A percentile compares a stretch with the other conserved stretches of the same genome.
These are phyloP conservation scores for Steccherinum ochraceum DNA, from an alignment of 768 basidiomycete genomes.

Conservation along the genomic window DNA sequence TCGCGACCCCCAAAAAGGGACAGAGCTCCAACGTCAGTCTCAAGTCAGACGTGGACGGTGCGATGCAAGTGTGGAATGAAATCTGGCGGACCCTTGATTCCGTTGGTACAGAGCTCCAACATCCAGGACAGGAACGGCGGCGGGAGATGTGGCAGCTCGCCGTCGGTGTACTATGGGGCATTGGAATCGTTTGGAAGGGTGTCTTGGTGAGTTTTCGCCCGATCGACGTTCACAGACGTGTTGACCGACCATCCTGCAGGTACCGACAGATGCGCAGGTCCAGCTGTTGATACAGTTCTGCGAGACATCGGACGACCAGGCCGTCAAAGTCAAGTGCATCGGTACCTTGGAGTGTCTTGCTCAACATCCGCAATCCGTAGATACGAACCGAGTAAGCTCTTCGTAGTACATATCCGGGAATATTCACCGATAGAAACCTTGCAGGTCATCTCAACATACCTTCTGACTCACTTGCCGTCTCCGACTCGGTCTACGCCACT, in stretches of 20 bases:
- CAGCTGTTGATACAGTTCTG: conserved; percentile 62
- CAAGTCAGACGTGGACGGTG: neutral
- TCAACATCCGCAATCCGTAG: conserved; percentile 54
- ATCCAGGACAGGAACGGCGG: conserved; percentile 60
- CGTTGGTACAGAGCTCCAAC: conserved; percentile 51
- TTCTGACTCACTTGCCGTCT: conserved; percentile 58
- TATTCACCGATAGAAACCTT: conserved; percentile 1
- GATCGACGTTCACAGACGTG: neutral
- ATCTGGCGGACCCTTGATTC: conserved; percentile 57
- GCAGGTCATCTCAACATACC: conserved; percentile 58
- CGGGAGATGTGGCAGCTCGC: conserved; percentile 75
- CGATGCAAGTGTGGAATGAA: conserved; percentile 48
- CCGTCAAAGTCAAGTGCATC: conserved; percentile 68
- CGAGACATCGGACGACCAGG: conserved; percentile 45
- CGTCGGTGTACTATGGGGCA: conserved; percentile 82
- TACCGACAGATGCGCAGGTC: conserved; percentile 55
- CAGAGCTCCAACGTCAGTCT: neutral
- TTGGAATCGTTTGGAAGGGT: conserved; percentile 73
- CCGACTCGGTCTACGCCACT: conserved; percentile 31
- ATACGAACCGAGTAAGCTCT: conserved; percentile 53
- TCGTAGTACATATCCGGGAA: neutral
- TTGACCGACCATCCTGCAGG: conserved; percentile 18
- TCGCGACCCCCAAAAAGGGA: conserved; percentile 38
- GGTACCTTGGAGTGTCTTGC: conserved; percentile 85
- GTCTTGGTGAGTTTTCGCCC: conserved; percentile 38